phyloP scores from a whole-genome alignment of 805 yeast species.

The Cyberlindnera maritima region DNA sequence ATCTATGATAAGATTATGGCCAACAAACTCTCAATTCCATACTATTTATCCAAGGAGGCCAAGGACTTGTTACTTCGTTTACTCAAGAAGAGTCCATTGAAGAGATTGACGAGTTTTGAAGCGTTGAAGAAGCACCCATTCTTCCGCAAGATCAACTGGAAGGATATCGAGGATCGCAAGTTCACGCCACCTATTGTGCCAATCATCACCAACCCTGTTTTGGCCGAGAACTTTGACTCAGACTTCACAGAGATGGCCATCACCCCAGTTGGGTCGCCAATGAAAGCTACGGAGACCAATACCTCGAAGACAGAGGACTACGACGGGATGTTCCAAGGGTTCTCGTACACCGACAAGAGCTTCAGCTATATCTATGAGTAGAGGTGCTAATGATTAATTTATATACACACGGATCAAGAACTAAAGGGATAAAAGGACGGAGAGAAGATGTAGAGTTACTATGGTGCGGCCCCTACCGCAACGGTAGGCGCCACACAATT shows the following conservation, averaged over 20 bases:
- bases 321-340: slow-evolving; percentile 38
- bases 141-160: slow-evolving; percentile 78
- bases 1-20: slow-evolving; percentile 73
- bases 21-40: slow-evolving; percentile 68
- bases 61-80: slow-evolving; percentile 68
- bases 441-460: background rate
- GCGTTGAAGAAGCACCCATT: slow-evolving; percentile 64
- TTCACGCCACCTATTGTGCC: slow-evolving; percentile 80
- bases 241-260: slow-evolving; percentile 74
- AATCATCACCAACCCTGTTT: slow-evolving; percentile 69
- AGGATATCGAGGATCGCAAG: slow-evolving; percentile 41
- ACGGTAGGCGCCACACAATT: too few relatives aligned
- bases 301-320: slow-evolving; percentile 2
- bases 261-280: slow-evolving; percentile 25
- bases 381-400: slow-evolving; percentile 4
- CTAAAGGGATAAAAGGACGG: too few relatives aligned
- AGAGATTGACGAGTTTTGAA: slow-evolving; percentile 59
- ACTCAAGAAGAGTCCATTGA: slow-evolving; percentile 64
- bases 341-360: slow-evolving; percentile 39
- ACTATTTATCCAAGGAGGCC: slow-evolving; percentile 74
- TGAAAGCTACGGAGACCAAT: slow-evolving; percentile 3
- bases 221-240: slow-evolving; percentile 81
- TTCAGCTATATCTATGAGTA: slow-evolving; percentile 22
- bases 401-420: background rate
- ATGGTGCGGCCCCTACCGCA: too few relatives aligned